Evolutionary conservation across 306 rosid species (phyloP).

Genomic region (Acacia crassicarpa): DNA sequence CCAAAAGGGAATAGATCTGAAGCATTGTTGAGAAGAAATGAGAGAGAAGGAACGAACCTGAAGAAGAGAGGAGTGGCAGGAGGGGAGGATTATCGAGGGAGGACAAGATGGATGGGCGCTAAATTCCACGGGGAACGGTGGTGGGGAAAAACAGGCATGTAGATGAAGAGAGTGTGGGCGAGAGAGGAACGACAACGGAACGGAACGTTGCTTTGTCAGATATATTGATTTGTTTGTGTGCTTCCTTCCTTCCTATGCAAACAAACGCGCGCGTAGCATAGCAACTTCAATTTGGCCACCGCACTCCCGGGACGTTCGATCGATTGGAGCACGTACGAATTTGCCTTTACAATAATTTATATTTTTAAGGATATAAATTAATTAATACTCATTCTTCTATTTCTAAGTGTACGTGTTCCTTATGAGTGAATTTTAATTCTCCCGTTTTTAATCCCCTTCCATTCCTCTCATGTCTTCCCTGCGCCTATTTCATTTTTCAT

Average conservation of each 20-base stretch:
- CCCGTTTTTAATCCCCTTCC: too few species aligned
- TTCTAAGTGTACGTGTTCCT: too few species aligned
- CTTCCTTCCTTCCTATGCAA: neutral
- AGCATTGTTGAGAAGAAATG: neutral
- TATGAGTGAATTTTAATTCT: too few species aligned
- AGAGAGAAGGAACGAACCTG: neutral
- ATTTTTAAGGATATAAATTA: too few species aligned
- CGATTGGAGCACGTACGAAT: neutral
- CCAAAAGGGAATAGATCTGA: constrained; percentile 39
- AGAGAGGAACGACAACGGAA: neutral
- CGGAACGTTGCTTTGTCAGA: neutral
- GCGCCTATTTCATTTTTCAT: too few species aligned
- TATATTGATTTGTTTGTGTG: neutral
- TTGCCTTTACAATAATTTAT: too few species aligned
- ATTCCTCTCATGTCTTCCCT: too few species aligned
- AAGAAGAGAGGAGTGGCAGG: neutral
- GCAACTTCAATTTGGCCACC: neutral
- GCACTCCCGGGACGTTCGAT: constrained; percentile 23
- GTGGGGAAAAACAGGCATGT: constrained; percentile 7
- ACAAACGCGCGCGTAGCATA: constrained; percentile 10
- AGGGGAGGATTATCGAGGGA: neutral
- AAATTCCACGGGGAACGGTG: constrained; percentile 13
- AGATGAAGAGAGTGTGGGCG: neutral
- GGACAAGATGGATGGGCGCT: constrained; percentile 1
- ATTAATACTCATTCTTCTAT: too few species aligned